Conservation (phyloP, 352 stramenopile genomes). For the Lagenidium giganteum region DNA sequence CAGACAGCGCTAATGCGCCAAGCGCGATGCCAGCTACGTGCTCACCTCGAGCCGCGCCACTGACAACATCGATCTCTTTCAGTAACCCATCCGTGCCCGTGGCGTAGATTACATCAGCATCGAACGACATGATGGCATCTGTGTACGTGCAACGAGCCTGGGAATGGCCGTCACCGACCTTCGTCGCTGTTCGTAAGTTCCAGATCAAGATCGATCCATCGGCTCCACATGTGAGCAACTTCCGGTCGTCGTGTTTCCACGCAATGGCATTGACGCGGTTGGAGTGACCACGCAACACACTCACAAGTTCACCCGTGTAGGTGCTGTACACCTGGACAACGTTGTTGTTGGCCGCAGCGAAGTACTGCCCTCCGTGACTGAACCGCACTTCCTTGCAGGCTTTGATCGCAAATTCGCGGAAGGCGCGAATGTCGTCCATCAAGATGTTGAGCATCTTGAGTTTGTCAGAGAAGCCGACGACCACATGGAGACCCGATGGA, state of each 20-base stretch:
- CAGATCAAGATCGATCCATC: conserved; percentile 77
- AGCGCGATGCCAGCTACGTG: conserved; percentile 48
- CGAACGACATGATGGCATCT: conserved; percentile 49
- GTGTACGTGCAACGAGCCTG: conserved; percentile 73
- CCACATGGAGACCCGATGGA: conserved; percentile 83
- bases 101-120: conserved; percentile 78
- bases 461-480: conserved; percentile 92
- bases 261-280: conserved; percentile 77
- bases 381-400: conserved; percentile 89
- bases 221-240: conserved; percentile 64
- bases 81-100: conserved; percentile 89
- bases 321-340: conserved; percentile 83
- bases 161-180: conserved; percentile 74
- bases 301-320: conserved; percentile 72
- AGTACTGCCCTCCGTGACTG: conserved; percentile 87
- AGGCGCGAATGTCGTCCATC: conserved; percentile 91
- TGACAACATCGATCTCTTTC: conserved; percentile 84
- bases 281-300: conserved; percentile 70
- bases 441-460: conserved; percentile 92
- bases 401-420: conserved; percentile 91
- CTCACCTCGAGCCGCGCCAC: conserved; percentile 46
- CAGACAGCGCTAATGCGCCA: conserved; percentile 80
- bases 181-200: conserved; percentile 67
- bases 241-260: conserved; percentile 77
- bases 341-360: conserved; percentile 87